These are phyloP conservation scores for Candida berthetii DNA, from an alignment of 805 yeast species.

Conservation along the genomic window DNA sequence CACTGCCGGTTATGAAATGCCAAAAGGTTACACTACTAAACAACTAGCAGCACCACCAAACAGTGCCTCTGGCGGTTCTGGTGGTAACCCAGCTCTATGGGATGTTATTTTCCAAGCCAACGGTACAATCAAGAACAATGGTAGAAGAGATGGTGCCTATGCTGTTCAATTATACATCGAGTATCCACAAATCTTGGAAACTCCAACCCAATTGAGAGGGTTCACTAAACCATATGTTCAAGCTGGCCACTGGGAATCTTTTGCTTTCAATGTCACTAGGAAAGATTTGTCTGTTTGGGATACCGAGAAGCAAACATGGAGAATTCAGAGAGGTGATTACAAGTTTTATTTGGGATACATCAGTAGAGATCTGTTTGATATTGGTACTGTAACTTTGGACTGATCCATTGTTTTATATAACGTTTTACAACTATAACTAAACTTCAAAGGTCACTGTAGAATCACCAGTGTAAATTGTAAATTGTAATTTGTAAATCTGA, in stretches of 20 bases:
- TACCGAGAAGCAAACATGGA: constrained; percentile 43
- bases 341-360: constrained; percentile 40
- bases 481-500: no score
- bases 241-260: constrained; percentile 27
- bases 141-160: constrained; percentile 36
- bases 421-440: no score
- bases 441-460: no score
- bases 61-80: constrained; percentile 37
- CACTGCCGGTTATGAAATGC: constrained; percentile 19
- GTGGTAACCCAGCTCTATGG: constrained; percentile 55
- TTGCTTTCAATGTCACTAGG: constrained; percentile 35
- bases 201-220: constrained; percentile 43
- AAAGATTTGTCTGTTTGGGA: constrained; percentile 53
- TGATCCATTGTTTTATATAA: no score
- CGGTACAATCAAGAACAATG: constrained; percentile 39
- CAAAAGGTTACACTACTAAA: constrained; percentile 22
- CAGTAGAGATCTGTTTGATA: constrained; percentile 35
- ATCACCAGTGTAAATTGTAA: no score
- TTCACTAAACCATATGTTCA: constrained; percentile 43
- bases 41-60: constrained; percentile 16
- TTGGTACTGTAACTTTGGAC: constrained; percentile 17
- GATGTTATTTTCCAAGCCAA: constrained; percentile 37
- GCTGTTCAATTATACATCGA: constrained; percentile 49
- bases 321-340: constrained; percentile 47
- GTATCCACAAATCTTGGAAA: constrained; percentile 30